Evolutionary conservation across 306 rosid genomes (phyloP), one percentile per base, ranked within the genome.

Genomic region (Dryas drummondii): DNA sequence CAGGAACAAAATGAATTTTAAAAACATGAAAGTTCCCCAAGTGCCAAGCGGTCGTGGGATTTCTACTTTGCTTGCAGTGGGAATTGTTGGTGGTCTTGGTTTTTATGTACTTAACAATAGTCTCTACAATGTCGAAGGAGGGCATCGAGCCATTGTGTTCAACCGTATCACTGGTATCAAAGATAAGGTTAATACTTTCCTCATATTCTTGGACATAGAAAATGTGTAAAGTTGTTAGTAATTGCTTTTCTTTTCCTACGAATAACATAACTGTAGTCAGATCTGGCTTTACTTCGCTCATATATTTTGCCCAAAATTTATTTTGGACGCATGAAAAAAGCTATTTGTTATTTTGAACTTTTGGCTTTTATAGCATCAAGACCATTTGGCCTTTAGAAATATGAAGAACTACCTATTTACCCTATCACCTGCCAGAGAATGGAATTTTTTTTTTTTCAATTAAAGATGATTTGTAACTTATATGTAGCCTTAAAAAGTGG

Each of bases 61-160:
- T 22, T 69, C 82, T 54, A 74, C 87, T 5, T 76, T 89, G 79
- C 50, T 87, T 66, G 84, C 81, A 74, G 56, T 91, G 41, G 94
- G 93, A 41, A 3, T 87, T 72, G 14, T 86, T 65, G 89, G 93
- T 58, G 85, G 89, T 19, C 62, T 91, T 81, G 97, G 91, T 59
- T 15, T 82, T 72, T 91, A 88, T 81, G 91, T 81, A 56, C 89
- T 84, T 74, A 6, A 85, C 48, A 83, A 90, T 70, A 86, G 94
- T 87, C 94, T 91, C 69, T 94, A 90, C 96, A 90, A 91, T 75
- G 97, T 91, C 26, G 96, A 94, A 70, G 97, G 96, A 82, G 91
- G 97, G 16, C 94, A 89, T 78, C 86, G 91, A 9, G 97, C 97
- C 52, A 88, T 94, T 54, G 87, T 94, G 75, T 94, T 91, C 84